A percentile compares a stretch with the other conserved stretches of the same genome.
Evolutionary conservation across 2,329 filamentous ascomycete genomes (phyloP).

Genomic region (Clathrospora elynae): DNA sequence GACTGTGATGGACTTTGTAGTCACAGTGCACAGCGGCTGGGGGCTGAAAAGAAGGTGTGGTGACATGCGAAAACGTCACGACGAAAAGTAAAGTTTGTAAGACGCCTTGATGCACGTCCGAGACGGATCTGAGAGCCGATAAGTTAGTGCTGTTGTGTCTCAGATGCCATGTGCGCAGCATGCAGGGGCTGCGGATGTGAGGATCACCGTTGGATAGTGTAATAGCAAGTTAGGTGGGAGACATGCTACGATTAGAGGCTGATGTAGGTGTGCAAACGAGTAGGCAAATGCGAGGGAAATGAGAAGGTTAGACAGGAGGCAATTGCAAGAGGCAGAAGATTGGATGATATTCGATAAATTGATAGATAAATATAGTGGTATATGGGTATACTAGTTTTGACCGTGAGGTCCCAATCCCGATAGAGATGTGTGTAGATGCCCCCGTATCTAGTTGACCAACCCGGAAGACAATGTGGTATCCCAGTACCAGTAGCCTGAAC

Average conservation of each 20-base stretch:
- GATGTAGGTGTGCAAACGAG: no score
- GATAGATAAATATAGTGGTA: conserved; percentile 29
- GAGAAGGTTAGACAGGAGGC: conserved; percentile 4
- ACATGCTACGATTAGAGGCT: conserved; percentile 8
- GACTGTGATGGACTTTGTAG: conserved; percentile 16
- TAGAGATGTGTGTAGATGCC: conserved; percentile 25
- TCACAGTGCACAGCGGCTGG: conserved; percentile 15
- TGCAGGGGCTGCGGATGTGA: conserved; percentile 24
- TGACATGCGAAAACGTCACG: conserved; percentile 14
- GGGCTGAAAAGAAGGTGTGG: conserved; percentile 16
- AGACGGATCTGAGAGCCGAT: conserved; percentile 24
- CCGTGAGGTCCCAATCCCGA: conserved; percentile 33
- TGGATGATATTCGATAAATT: conserved; percentile 17
- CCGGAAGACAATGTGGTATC: conserved; percentile 23
- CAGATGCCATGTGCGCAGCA: conserved; percentile 36
- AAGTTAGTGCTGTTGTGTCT: conserved; percentile 27
- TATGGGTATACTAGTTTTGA: conserved; percentile 39
- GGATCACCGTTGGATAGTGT: conserved; percentile 13
- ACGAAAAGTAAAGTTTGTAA: conserved; percentile 11
- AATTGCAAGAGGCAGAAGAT: neutral
- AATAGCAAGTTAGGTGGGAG: neutral
- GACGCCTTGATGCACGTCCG: conserved; percentile 4
- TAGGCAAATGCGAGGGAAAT: no score
- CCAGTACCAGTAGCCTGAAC: conserved; percentile 25
- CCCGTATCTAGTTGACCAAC: conserved; percentile 28